Base-by-base conservation (phyloP, 441 rosid genomes). In the Kokia cookei region DNA sequence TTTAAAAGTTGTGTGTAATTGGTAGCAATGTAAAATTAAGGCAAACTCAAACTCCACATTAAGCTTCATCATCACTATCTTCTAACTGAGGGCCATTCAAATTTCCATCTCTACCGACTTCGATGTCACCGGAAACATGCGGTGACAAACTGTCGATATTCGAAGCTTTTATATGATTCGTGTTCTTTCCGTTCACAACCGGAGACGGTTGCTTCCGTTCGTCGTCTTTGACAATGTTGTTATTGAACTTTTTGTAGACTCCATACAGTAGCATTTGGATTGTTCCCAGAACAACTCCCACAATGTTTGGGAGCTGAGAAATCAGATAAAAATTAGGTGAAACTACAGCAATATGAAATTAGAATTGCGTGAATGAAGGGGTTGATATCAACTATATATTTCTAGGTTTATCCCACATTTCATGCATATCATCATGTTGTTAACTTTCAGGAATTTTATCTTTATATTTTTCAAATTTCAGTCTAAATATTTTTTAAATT, bases 261-360 rank as follows among this genome's bases (percentile, higher is more conserved):
- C 68, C 8, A 64, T 68, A 75, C 1, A 75, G 53, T 17, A 60
- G 50, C 73, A 75, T 75, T 15, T 75, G 68, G 37, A 80, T 24
- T 57, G 79, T 72, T 57, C 91, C 93, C 37, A 89, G 77, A 12
- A 53, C 69, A 61, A 89, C 76, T 26, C 93, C 93, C 35, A 87
- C 12, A 12, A 79, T 79, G 40, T 89, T 89, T 5, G 93, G 93
- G 53, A 84, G 63, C 93, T 89, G 74, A 73, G 11, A 7, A 17
- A 35, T 35, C 40, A 62, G 27, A 65, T 14, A 65, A n/a, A 4
- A 11, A 14, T 60, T 13, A 59, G 37, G 37, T 59, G 13, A 27
- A 57, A 59, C 37, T 59, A 27, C n/a, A 29, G 29, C 7, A 60
- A 2, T 14, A 35, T 7, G 42, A 40, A 37, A 63, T 37, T 40